Conservation (phyloP, 331 rosid species). For the Stylosanthes scabra region DNA sequence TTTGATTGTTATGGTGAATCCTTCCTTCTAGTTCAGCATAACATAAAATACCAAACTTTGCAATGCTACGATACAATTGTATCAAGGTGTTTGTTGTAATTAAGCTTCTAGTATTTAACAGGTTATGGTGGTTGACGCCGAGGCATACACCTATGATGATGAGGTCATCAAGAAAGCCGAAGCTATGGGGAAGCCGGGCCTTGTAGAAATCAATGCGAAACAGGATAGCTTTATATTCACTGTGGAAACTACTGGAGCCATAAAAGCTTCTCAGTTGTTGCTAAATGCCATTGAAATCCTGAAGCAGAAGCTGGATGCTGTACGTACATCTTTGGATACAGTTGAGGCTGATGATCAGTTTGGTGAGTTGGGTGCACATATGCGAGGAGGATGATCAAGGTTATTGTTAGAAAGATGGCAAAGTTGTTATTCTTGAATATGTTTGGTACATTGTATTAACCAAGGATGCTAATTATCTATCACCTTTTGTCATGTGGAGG, state of each 20-base stretch:
- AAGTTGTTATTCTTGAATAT: conserved; percentile 14
- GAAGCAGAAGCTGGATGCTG: conserved; percentile 92
- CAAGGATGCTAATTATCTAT: conserved; percentile 35
- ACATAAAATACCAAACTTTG: neutral
- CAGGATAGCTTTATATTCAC: conserved; percentile 94
- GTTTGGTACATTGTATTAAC: conserved; percentile 29
- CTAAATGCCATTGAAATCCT: conserved; percentile 92
- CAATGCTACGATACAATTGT: neutral
- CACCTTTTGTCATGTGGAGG: neutral
- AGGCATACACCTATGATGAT: conserved; percentile 90
- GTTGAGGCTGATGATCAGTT: conserved; percentile 95
- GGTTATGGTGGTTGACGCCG: conserved; percentile 79
- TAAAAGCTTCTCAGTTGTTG: conserved; percentile 82
- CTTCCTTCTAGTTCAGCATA: neutral
- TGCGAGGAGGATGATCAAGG: conserved; percentile 86
- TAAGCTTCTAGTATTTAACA: conserved; percentile 31
- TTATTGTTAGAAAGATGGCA: conserved; percentile 7
- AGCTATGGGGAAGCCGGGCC: conserved; percentile 95
- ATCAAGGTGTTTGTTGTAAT: neutral
- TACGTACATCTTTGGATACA: conserved; percentile 88
- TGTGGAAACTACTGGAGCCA: conserved; percentile 92
- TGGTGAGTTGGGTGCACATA: conserved; percentile 95
- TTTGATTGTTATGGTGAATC: conserved; percentile 5
- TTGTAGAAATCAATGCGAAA: conserved; percentile 81
- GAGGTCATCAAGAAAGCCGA: conserved; percentile 97